Conservation (phyloP, 2,329 filamentous ascomycete species). For the Coniella vitis region DNA sequence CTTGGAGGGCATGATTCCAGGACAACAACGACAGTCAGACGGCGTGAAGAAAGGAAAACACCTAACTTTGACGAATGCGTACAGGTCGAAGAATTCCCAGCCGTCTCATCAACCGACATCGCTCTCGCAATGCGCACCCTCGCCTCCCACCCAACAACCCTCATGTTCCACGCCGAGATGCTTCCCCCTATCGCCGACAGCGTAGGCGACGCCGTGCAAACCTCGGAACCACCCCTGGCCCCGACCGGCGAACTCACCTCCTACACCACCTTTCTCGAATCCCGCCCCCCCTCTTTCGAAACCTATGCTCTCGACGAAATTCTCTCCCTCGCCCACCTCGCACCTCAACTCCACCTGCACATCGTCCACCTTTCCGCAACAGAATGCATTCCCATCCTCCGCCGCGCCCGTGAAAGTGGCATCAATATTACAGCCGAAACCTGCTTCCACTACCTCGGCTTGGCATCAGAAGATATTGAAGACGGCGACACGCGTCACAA, state of each 20-base stretch:
- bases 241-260: constrained; percentile 66
- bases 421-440: constrained; percentile 90
- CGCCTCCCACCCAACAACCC: constrained; percentile 73
- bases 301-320: constrained; percentile 87
- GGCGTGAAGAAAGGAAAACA: neutral
- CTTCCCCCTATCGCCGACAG: constrained; percentile 78
- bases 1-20: no score
- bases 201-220: constrained; percentile 69
- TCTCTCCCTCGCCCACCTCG: constrained; percentile 69
- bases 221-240: constrained; percentile 60
- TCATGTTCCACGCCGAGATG: constrained; percentile 99
- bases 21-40: neutral
- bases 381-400: constrained; percentile 76
- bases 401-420: constrained; percentile 63
- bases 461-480: constrained; percentile 74
- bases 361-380: constrained; percentile 91
- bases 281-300: constrained; percentile 83
- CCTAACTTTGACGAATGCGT: neutral
- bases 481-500: constrained; percentile 89
- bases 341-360: constrained; percentile 78
- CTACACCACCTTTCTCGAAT: constrained; percentile 88
- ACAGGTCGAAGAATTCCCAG: constrained; percentile 91
- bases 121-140: constrained; percentile 72
- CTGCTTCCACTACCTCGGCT: constrained; percentile 88
- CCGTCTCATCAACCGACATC: constrained; percentile 75